Conservation (phyloP, 495 filamentous ascomycete genomes). For the Aspergillus cristatus region DNA sequence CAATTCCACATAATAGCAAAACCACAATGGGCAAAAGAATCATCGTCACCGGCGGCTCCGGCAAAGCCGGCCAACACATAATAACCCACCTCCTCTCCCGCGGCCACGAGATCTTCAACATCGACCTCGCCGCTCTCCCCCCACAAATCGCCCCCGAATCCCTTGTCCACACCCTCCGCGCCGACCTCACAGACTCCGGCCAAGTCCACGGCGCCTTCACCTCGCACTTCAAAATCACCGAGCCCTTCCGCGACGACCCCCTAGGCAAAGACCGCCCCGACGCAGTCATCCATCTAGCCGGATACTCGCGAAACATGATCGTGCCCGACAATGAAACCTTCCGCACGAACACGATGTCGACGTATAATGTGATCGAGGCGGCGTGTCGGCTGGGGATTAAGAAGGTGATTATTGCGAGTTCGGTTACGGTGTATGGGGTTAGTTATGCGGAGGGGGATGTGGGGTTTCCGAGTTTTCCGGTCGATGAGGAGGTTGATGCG, state of each 20-base stretch:
- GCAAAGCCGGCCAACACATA: conserved; percentile 50
- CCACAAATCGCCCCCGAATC: conserved; percentile 28
- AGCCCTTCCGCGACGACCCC: conserved; percentile 32
- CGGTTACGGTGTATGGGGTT: conserved; percentile 50
- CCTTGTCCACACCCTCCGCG: conserved; percentile 46
- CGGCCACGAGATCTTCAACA: conserved; percentile 48
- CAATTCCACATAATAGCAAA: too few relatives aligned
- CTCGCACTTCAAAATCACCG: conserved; percentile 44
- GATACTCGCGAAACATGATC: conserved; percentile 51
- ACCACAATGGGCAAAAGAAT: conserved; percentile 18
- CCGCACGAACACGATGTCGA: conserved; percentile 40
- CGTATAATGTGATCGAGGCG: conserved; percentile 55
- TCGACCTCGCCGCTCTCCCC: conserved; percentile 41
- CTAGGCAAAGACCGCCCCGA: conserved; percentile 41
- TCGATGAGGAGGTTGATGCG: conserved; percentile 44
- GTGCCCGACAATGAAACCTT: conserved; percentile 53
- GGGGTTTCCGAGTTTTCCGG: conserved; percentile 47
- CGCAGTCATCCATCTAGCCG: conserved; percentile 54
- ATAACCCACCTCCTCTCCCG: conserved; percentile 43
- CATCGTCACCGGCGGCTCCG: conserved; percentile 49
- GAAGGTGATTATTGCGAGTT: conserved; percentile 51
- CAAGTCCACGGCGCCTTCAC: conserved; percentile 52
- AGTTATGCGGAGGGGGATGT: conserved; percentile 48
- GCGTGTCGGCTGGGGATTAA: conserved; percentile 49
- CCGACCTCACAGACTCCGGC: conserved; percentile 48